A percentile compares a stretch with the other conserved stretches of the same genome.
Conservation (phyloP, 169 alveolate genomes). For the Neospora caninum region DNA sequence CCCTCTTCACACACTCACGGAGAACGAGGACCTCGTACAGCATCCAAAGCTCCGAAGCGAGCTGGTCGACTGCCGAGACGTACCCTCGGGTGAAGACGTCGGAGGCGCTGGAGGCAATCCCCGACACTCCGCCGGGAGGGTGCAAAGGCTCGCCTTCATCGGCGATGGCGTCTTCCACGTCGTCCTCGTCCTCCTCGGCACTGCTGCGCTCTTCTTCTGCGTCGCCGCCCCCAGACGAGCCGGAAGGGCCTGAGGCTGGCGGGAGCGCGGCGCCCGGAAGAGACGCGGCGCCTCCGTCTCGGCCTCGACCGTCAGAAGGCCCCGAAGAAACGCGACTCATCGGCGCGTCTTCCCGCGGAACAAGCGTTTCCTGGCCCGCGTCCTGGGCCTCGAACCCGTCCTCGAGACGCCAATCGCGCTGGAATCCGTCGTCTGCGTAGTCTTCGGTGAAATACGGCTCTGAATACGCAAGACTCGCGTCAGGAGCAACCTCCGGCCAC, state of each 20-base stretch:
- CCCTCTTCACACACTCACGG: background rate
- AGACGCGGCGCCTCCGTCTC: background rate
- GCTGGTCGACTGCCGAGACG: slow-evolving; percentile 4
- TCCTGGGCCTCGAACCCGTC: background rate
- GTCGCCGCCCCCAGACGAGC: background rate
- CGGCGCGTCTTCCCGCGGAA: background rate
- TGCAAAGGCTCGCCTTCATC: background rate
- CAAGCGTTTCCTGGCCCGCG: background rate
- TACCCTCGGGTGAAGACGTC: slow-evolving; percentile 5
- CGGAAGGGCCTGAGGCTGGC: background rate
- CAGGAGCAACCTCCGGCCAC: background rate
- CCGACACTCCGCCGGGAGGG: background rate
- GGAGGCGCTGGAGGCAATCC: slow-evolving; percentile 1
- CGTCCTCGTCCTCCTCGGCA: background rate
- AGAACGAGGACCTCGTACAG: slow-evolving; percentile 20
- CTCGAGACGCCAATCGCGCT: background rate
- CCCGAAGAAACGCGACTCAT: background rate
- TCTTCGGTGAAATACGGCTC: background rate
- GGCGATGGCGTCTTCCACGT: background rate
- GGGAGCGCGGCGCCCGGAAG: background rate
- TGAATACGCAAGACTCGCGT: background rate
- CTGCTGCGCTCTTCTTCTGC: background rate
- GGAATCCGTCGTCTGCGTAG: background rate
- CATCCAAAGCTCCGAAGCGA: slow-evolving; percentile 22
- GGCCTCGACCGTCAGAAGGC: background rate